phyloP scores from a whole-genome alignment of 129 eudicot genomes.

The Chrysanthemum seticuspe region DNA sequence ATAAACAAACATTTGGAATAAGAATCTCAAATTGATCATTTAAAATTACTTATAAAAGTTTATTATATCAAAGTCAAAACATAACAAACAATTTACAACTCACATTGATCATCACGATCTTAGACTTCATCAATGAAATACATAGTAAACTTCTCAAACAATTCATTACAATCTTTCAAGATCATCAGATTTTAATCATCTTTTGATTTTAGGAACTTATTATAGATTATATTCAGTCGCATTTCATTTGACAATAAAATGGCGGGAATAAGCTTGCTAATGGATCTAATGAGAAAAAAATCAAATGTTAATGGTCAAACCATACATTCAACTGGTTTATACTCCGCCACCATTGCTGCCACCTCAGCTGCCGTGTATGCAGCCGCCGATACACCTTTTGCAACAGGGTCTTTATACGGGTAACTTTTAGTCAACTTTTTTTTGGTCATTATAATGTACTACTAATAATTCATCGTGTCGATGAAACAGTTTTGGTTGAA shows the following conservation, averaged over 20 bases:
- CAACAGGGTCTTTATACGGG: slow-evolving; percentile 65
- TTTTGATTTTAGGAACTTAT: too few species aligned
- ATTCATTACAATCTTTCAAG: background rate
- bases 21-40: too few species aligned
- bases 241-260: slow-evolving; percentile 29
- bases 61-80: too few species aligned
- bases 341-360: slow-evolving; percentile 58
- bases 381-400: slow-evolving; percentile 47
- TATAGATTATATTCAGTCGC: background rate
- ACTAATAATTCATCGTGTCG: background rate
- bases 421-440: background rate
- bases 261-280: slow-evolving; percentile 63
- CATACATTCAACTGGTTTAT: slow-evolving; percentile 47
- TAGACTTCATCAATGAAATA: background rate
- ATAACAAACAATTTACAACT: too few species aligned
- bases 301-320: slow-evolving; percentile 43
- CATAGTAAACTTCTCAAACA: background rate
- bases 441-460: background rate
- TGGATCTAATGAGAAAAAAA: slow-evolving; percentile 60
- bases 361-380: slow-evolving; percentile 60
- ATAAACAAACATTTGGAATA: too few species aligned
- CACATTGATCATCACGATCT: background rate
- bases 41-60: too few species aligned
- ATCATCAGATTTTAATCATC: background rate
- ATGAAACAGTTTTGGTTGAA: slow-evolving; percentile 39